Base-by-base conservation (phyloP, 345 rosid species). In the Dimocarpus longan region DNA sequence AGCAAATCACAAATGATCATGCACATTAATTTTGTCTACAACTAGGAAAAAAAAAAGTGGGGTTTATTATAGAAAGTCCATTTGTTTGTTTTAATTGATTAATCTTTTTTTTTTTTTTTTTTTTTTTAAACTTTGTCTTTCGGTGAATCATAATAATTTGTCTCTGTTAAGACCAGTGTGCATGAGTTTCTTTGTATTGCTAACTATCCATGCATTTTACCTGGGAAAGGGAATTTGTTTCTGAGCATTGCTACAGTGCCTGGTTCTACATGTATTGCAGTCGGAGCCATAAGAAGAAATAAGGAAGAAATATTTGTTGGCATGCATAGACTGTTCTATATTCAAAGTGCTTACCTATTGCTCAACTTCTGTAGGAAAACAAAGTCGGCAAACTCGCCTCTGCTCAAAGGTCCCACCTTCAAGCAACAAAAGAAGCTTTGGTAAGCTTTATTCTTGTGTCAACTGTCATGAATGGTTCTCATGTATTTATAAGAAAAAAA, bases 391-490 rank as follows among this genome's bases (percentile, higher is more conserved):
- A 80, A 87, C 92, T 73, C 93, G 80, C 69, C 78, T 92, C 66
- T 92, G 98, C 85, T 22, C 90, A 8, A 96, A 94, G 93, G 88
- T 90, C 82, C 99, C 95, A 42, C 93, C 97, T 81, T 85, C 95
- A 40, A 81, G 83, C 88, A 79, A 67, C 78, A 94, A 90, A 88
- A 89, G 95, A 89, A 80, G 90, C 77, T 91, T 80, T 32, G 92
- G 95, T 90, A 84, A 82, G n/a, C 39, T 37, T 50, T 71, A 28
- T 18, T 63, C 22, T 24, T 52, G 39, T 62, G 28, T 26, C n/a
- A n/a, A n/a, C n/a, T n/a, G n/a, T n/a, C 28, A 26, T 26, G 28
- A 26, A 26, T 26, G 28, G 28, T 26, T 26, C 28, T 26, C 28
- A 1, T 26, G 28, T 26, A 26, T 26, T 26, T 66, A 21, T 76